Evolutionary conservation across 1,284 basidiomycete genomes (phyloP).

Genomic region (Cryptococcus maquisensis): DNA sequence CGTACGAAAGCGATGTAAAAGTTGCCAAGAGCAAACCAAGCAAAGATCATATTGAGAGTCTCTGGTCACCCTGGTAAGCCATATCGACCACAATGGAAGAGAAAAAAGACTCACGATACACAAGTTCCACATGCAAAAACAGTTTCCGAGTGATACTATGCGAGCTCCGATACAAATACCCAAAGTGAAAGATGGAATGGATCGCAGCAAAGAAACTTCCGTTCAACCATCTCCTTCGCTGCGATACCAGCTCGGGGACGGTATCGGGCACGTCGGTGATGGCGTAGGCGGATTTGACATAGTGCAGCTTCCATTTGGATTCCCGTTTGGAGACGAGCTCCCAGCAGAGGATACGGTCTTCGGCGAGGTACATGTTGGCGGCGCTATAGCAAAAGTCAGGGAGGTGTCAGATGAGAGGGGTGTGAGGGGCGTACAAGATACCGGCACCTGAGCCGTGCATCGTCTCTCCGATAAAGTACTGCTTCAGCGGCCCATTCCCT

Average conservation of each 20-base stretch:
- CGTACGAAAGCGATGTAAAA: slow-evolving; percentile 78
- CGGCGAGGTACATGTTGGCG: slow-evolving; percentile 92
- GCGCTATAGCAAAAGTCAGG: slow-evolving; percentile 51
- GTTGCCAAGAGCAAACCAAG: slow-evolving; percentile 87
- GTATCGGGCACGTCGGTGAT: slow-evolving; percentile 89
- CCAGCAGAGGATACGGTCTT: slow-evolving; percentile 82
- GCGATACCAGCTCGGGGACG: slow-evolving; percentile 84
- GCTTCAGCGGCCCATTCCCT: slow-evolving; percentile 82
- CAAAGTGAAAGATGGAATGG: slow-evolving; percentile 83
- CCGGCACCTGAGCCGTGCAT: slow-evolving; percentile 83
- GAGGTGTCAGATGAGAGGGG: too few relatives aligned
- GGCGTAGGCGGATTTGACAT: slow-evolving; percentile 87
- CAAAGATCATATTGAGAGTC: slow-evolving; percentile 80
- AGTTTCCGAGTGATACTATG: slow-evolving; percentile 80
- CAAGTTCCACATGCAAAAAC: slow-evolving; percentile 89
- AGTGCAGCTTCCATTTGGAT: slow-evolving; percentile 83
- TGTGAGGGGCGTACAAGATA: slow-evolving; percentile 57
- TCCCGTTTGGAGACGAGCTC: slow-evolving; percentile 85
- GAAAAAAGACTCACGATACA: slow-evolving; percentile 59
- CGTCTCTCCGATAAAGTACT: slow-evolving; percentile 93
- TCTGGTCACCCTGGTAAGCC: slow-evolving; percentile 49
- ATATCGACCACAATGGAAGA: background rate
- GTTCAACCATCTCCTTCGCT: slow-evolving; percentile 78
- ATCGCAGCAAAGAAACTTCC: slow-evolving; percentile 95
- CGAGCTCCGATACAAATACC: slow-evolving; percentile 84